Evolutionary conservation across 768 basidiomycete species (phyloP).

Genomic region (Phanerodontia chrysosporium): DNA sequence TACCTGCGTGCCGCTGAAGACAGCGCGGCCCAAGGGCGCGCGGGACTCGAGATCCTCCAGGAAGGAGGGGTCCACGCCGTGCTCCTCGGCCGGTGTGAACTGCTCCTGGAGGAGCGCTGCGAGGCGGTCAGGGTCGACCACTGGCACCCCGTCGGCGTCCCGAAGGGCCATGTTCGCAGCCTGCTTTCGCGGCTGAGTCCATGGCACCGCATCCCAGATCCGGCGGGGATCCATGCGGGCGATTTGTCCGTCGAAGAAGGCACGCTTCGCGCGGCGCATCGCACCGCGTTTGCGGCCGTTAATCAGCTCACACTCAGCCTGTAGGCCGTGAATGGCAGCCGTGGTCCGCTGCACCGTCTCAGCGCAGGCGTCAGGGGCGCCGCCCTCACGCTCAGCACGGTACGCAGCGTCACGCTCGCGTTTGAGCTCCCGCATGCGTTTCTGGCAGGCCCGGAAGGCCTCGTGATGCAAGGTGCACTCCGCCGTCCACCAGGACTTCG

Average conservation of each 20-base stretch:
- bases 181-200: constrained; percentile 1
- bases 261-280: neutral
- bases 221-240: neutral
- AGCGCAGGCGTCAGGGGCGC: neutral
- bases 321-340: neutral
- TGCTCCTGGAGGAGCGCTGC: neutral
- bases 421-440: too few relatives aligned
- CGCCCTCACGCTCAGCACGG: neutral
- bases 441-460: too few relatives aligned
- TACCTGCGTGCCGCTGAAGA: neutral
- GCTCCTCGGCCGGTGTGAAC: neutral
- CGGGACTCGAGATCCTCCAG: neutral
- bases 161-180: neutral
- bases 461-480: too few relatives aligned
- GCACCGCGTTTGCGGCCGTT: neutral
- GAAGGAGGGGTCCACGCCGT: neutral
- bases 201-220: constrained; percentile 9
- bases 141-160: neutral
- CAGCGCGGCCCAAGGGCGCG: neutral
- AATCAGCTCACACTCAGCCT: neutral
- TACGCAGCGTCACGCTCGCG: neutral
- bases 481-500: too few relatives aligned
- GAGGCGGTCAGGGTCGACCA: neutral
- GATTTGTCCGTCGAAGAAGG: constrained; percentile 6
- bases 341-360: neutral